Evolutionary conservation across 2,329 filamentous ascomycete genomes (phyloP), one percentile per base, ranked within the genome.

Genomic region (Bimuria novae-zelandiae): DNA sequence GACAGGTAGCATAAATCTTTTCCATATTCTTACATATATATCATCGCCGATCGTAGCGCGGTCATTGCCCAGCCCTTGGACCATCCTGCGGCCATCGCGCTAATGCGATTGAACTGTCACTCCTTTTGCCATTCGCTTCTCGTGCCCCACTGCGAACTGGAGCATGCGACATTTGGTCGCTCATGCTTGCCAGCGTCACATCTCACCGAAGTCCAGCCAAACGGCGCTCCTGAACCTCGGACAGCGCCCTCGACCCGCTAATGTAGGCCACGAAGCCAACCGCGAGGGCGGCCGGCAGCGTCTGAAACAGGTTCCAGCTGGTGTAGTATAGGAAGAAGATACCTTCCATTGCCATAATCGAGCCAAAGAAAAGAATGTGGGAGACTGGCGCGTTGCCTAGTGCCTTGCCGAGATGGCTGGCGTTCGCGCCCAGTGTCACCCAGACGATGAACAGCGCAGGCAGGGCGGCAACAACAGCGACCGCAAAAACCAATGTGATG

Each of bases 241-340:
- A 89, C 62, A 99, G 79, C 4, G 94, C 94, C 74, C 92, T 88
- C 70, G 88, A 92, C 51, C 94, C 94, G 71, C 90, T 96, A 57
- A 97, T 75, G 70, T 96, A 90, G 10, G 90, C 85, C 49, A 92
- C 83, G 22, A 83, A 76, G 14, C 87, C 86, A 25, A 94, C 83
- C 37, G 86, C 76, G 29, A 80, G 80, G 49, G 88, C 86, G 22
- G 86, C 86, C 4, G 92, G 92, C 44, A 99, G 80, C 12, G 85
- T 86, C 79, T 96, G 88, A 82, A 97, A 96, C 40, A 99, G 80
- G 69, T 88, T 96, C 92, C 93, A 97, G 69, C 79, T 85, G 48
- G 84, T 88, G 77, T 97, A 97, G 82, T 99, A 99, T 61, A 96
- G 77, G 79, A 94, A 93, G 77, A 99, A 97, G 51, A 96, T 86